Conservation (phyloP, 1,139 yeast species). For the Waltiozyma sp. region DNA sequence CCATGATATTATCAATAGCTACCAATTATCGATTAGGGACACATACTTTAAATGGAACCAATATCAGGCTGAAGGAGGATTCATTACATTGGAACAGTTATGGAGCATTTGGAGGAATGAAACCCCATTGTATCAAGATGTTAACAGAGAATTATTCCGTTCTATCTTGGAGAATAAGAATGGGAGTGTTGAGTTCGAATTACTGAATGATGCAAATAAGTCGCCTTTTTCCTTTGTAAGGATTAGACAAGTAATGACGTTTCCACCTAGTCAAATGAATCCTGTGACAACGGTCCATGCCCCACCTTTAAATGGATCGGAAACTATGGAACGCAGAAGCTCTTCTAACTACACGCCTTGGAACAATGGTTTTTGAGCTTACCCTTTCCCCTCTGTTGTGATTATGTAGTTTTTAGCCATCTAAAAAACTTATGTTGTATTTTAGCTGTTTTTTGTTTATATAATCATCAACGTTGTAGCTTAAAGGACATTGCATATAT, state of each 20-base stretch:
- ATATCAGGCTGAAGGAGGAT: slow-evolving; percentile 1
- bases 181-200: slow-evolving; percentile 2
- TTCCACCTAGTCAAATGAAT: not conserved
- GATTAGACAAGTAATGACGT: not conserved
- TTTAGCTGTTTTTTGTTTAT: no score
- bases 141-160: slow-evolving; percentile 1
- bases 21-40: slow-evolving; percentile 3
- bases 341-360: no score
- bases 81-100: slow-evolving; percentile 2
- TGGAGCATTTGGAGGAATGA: slow-evolving; percentile 1
- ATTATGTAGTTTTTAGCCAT: no score
- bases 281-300: no score
- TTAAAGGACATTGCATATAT: no score
- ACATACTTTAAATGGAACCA: slow-evolving; percentile 3
- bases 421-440: no score
- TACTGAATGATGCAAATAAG: slow-evolving; percentile 1
- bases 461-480: no score
- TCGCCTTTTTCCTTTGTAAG: not conserved
- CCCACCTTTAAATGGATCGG: no score
- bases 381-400: no score
- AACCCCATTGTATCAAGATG: slow-evolving; percentile 1
- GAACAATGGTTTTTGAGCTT: no score
- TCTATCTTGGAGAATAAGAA: slow-evolving; percentile 2
- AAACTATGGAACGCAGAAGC: no score
- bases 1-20: slow-evolving; percentile 1